These are phyloP conservation scores for Syzygium jambos DNA, from an alignment of 345 rosid genomes.

Conservation along the genomic window DNA sequence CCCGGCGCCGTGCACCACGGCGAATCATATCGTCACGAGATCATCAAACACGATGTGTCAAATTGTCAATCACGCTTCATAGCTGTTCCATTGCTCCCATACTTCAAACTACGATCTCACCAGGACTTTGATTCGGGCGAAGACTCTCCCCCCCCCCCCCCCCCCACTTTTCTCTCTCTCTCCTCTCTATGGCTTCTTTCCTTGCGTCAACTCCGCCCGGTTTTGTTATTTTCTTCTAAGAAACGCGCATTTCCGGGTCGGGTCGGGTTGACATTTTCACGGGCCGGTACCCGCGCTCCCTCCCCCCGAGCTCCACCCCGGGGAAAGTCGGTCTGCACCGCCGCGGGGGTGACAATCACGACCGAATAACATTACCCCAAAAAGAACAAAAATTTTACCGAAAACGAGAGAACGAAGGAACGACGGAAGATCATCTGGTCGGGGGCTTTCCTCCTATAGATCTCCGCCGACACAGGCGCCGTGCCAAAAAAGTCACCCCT, in stretches of 20 bases:
- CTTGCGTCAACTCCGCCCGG: too few species aligned
- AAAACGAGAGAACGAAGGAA: too few species aligned
- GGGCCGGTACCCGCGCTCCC: background rate
- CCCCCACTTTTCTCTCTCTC: too few species aligned
- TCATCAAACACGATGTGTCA: too few species aligned
- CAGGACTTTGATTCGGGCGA: background rate
- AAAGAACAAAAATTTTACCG: too few species aligned
- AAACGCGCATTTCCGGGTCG: too few species aligned
- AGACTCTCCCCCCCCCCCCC: background rate
- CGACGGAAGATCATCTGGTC: background rate
- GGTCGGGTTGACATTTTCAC: background rate
- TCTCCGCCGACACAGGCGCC: constrained; percentile 30
- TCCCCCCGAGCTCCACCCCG: background rate
- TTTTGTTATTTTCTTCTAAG: too few species aligned
- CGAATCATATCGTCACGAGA: background rate
- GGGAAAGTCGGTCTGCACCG: background rate
- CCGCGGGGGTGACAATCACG: background rate
- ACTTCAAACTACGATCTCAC: fast-evolving
- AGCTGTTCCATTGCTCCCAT: fast-evolving
- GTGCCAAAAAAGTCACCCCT: background rate
- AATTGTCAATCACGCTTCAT: fast-evolving
- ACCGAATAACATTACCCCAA: background rate
- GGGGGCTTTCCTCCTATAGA: background rate
- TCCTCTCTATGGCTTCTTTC: background rate
- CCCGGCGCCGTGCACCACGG: background rate